A percentile compares a stretch with the other conserved stretches of the same genome.
Conservation (phyloP, 768 basidiomycete species). For the Xerocomellus intermedius region DNA sequence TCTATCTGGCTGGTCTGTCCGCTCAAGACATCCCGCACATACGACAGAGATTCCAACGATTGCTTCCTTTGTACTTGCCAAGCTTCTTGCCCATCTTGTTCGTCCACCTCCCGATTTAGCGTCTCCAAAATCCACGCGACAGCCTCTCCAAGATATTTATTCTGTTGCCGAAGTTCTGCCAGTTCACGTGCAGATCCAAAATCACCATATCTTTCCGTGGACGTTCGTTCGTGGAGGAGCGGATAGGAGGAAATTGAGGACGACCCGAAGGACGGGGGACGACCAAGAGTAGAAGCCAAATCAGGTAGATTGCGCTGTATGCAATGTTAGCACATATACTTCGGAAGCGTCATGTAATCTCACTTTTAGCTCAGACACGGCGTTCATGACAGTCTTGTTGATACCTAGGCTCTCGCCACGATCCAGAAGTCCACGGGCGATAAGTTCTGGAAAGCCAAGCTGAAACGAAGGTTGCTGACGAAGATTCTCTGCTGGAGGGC, state of each 20-base stretch:
- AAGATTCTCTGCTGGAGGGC: constrained; percentile 28
- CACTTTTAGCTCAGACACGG: constrained; percentile 76
- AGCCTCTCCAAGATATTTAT: constrained; percentile 65
- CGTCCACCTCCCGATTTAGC: constrained; percentile 53
- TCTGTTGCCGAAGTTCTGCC: constrained; percentile 48
- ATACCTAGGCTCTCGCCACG: constrained; percentile 79
- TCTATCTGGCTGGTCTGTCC: constrained; percentile 56
- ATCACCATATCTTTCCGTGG: constrained; percentile 60
- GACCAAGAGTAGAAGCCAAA: constrained; percentile 64
- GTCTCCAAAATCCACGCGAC: constrained; percentile 74
- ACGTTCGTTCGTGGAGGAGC: constrained; percentile 54
- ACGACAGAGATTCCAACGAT: constrained; percentile 72
- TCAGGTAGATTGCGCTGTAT: constrained; percentile 83
- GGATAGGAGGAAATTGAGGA: constrained; percentile 54
- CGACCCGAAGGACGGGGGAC: constrained; percentile 42
- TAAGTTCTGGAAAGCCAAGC: constrained; percentile 65
- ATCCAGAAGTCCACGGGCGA: constrained; percentile 71
- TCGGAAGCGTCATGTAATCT: constrained; percentile 16
- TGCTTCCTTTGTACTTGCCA: constrained; percentile 49
- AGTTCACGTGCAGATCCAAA: constrained; percentile 71
- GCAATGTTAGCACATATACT: constrained; percentile 7
- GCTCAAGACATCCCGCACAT: constrained; percentile 72
- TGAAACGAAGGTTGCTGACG: constrained; percentile 44
- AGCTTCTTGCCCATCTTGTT: constrained; percentile 35
- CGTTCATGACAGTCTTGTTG: constrained; percentile 79